A percentile compares a stretch with the other conserved stretches of the same genome.
These are phyloP conservation scores for Lentithecium fluviatile DNA, from an alignment of 495 filamentous ascomycete species.

Conservation along the genomic window DNA sequence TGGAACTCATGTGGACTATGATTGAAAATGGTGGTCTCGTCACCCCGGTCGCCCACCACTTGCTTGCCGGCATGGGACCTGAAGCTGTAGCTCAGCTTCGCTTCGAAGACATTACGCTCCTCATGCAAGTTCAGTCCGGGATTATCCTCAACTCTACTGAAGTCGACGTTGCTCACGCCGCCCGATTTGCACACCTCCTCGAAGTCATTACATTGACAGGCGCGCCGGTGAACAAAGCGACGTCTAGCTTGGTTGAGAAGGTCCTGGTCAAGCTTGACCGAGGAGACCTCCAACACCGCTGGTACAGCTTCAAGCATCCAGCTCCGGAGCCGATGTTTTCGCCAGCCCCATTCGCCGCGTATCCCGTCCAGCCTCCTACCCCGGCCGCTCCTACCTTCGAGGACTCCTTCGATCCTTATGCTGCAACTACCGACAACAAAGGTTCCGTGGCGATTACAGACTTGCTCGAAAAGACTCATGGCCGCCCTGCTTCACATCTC, in stretches of 20 bases:
- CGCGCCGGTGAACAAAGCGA: slow-evolving; percentile 53
- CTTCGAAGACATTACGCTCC: slow-evolving; percentile 57
- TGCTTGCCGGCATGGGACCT: slow-evolving; percentile 59
- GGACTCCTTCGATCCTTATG: slow-evolving; percentile 87
- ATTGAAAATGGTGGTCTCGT: slow-evolving; percentile 65
- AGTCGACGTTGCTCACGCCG: slow-evolving; percentile 54
- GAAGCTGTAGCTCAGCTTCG: slow-evolving; percentile 57
- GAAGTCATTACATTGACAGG: slow-evolving; percentile 53
- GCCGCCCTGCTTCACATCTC: slow-evolving; percentile 65
- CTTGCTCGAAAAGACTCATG: slow-evolving; percentile 70
- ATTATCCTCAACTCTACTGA: slow-evolving; percentile 53
- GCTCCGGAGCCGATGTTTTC: slow-evolving; percentile 38
- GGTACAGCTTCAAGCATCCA: slow-evolving; percentile 55
- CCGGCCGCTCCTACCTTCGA: slow-evolving; percentile 54
- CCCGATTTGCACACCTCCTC: slow-evolving; percentile 62
- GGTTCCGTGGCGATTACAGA: slow-evolving; percentile 88
- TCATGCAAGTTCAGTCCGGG: slow-evolving; percentile 63
- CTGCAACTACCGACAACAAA: slow-evolving; percentile 82
- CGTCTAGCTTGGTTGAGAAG: slow-evolving; percentile 56
- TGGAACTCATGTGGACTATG: slow-evolving; percentile 72
- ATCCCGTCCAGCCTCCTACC: slow-evolving; percentile 35
- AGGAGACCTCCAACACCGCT: slow-evolving; percentile 58
- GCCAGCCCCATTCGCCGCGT: slow-evolving; percentile 41
- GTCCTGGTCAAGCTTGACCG: slow-evolving; percentile 56
- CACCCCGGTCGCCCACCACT: slow-evolving; percentile 60